A percentile compares a stretch with the other conserved stretches of the same genome.
Evolutionary conservation across 1,284 basidiomycete species (phyloP).

Genomic region (Takashimella koratensis): DNA sequence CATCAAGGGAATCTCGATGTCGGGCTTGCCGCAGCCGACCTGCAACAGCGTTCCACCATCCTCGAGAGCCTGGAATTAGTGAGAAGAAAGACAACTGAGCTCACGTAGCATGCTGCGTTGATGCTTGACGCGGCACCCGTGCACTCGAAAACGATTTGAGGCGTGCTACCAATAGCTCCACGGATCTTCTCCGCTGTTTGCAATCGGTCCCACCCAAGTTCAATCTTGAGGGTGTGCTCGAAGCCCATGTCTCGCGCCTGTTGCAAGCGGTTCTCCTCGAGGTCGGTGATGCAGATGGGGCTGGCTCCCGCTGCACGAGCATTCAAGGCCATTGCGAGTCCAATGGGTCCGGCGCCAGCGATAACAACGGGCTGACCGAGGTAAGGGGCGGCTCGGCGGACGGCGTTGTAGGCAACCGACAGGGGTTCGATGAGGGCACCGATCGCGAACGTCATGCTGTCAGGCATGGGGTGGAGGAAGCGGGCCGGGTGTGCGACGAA

Average conservation of each 20-base stretch:
- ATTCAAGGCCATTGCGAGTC: slow-evolving; percentile 46
- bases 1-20: slow-evolving; percentile 32
- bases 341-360: slow-evolving; percentile 48
- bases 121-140: slow-evolving; percentile 47
- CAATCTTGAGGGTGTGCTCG: slow-evolving; percentile 28
- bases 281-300: slow-evolving; percentile 49
- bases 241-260: slow-evolving; percentile 45
- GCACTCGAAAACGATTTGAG: slow-evolving; percentile 44
- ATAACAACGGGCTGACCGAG: slow-evolving; percentile 42
- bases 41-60: slow-evolving; percentile 29
- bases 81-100: slow-evolving; percentile 3
- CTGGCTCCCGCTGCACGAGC: slow-evolving; percentile 48
- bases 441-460: slow-evolving; percentile 44
- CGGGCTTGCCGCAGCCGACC: slow-evolving; percentile 27
- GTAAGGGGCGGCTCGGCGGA: slow-evolving; percentile 40
- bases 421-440: slow-evolving; percentile 49
- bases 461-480: slow-evolving; percentile 49
- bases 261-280: slow-evolving; percentile 42
- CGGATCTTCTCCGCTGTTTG: slow-evolving; percentile 24
- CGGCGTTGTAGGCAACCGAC: slow-evolving; percentile 44
- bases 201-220: slow-evolving; percentile 20
- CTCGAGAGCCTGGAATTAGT: slow-evolving; percentile 20
- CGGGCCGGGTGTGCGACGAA: slow-evolving; percentile 49
- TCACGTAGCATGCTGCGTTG: slow-evolving; percentile 31
- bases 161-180: slow-evolving; percentile 21